Evolutionary conservation across 495 filamentous ascomycete genomes (phyloP), one percentile per base, ranked within the genome.

Genomic region (Aspergillus hancockii): DNA sequence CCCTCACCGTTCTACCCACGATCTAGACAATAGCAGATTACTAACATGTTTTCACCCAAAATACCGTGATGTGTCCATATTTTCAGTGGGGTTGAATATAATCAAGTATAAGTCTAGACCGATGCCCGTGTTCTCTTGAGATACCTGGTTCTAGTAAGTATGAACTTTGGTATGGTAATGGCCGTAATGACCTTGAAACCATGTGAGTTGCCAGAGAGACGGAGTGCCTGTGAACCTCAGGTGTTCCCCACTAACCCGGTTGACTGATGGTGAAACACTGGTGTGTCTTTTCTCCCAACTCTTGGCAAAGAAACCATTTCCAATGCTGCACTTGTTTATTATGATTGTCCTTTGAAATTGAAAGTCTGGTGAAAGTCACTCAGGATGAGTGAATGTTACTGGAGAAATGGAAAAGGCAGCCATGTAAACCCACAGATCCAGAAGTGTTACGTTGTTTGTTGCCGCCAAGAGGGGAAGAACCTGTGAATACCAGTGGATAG

Each of bases 261-360:
- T 23, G 19, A 12, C 7, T 7, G 53, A 52, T 58, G 60, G 63
- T 78, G 75, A 78, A 78, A 78, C 75, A 75, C 75, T 72, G 75
- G 75, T 69, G 70, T 57, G 66, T 70, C 72, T 64, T 63, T 31
- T 14, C n/a, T 46, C 10, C n/a, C 53, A 25, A 56, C 49, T 62
- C 65, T 57, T 69, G 64, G 64, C 63, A 59, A 54, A 63, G 58
- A 9, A 47, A 47, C 0, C 3, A 23, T 1, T 47, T n/a, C 12
- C 8, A 12, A 22, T 22, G 43, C 8, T 1, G 8, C 18, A 4
- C 5, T 22, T 47, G 18, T 21, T 52, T 52, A 54, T 54, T 54
- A 30, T 13, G 51, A 40, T 54, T 36, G 18, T 2, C 51, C 51
- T 7, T 1, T 4, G 3, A 14, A 28, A 28, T 7, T 28, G 25